Base-by-base conservation (phyloP, 352 stramenopile species). In the Saprolegnia parasitica region DNA sequence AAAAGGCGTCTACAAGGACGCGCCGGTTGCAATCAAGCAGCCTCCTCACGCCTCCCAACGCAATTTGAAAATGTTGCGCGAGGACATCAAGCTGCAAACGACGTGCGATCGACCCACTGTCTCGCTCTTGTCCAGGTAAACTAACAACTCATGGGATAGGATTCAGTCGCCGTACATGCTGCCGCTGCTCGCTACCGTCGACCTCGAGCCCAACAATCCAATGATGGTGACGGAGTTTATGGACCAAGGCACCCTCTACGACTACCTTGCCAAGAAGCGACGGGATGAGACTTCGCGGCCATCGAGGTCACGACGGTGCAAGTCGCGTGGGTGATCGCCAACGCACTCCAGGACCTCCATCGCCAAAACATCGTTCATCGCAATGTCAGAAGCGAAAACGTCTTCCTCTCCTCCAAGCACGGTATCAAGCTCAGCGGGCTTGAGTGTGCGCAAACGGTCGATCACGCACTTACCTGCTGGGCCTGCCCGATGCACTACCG, bases 11-110 rank as follows among this genome's bases (percentile, higher is more conserved):
- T 78, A 76, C 46, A 58, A 56, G 1, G 56, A 55, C 1, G 40
- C 66, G 29, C 73, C 65, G 1, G 32, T 76, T 32, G 73, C 71
- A 1, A 60, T 74, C 40, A 77, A 77, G 56, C 29, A 35, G 29
- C 29, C 29, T 35, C 29, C 2, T 35, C 29, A 35, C 29, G 2
- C 5, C 29, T 6, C 2, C 29, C 29, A 2, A 35, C 29, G 29
- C 29, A 35, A 5, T 35, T 35, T 5, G 29, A 2, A 5, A 35
- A 35, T 5, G 29, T 5, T 35, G 29, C 29, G 29, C 29, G 29
- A 35, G 29, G 29, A 35, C 5, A 5, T 5, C 29, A 2, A 35
- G 5, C 29, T 35, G 2, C 29, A 35, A 35, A 35, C 2, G 29
- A 35, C 29, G 29, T 35, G 29, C 29, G 29, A 35, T 35, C 29